Conservation (phyloP, 495 filamentous ascomycete genomes). For the Cetradonia linearis region DNA sequence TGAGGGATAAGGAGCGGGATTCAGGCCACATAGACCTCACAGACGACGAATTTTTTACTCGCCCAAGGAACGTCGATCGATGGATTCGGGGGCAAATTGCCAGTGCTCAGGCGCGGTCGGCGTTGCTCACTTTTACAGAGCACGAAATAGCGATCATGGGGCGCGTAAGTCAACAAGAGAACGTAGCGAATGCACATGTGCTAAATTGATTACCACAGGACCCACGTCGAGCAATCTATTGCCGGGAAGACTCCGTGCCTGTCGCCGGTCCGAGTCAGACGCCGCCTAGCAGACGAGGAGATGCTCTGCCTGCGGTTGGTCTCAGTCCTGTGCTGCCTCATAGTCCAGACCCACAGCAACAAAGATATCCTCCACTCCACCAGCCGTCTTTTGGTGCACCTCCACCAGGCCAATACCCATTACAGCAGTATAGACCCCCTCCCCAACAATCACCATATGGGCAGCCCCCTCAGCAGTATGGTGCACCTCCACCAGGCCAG, state of each 20-base stretch:
- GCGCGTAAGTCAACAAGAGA: background rate
- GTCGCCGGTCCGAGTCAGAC: background rate
- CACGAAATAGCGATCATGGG: background rate
- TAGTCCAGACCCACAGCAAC: constrained; percentile 25
- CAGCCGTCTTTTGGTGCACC: constrained; percentile 30
- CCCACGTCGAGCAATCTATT: rapidly evolving
- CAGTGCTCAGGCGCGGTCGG: background rate
- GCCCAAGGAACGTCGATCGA: background rate
- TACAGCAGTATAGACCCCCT: constrained; percentile 27
- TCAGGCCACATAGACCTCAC: background rate
- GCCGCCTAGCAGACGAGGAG: background rate
- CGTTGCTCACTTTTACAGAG: background rate
- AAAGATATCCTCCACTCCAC: constrained; percentile 30
- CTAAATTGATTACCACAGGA: background rate
- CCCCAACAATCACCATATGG: constrained; percentile 23
- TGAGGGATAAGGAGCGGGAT: background rate
- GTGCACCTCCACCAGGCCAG: constrained; percentile 18
- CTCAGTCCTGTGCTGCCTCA: background rate
- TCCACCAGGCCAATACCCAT: constrained; percentile 29
- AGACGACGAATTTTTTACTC: background rate
- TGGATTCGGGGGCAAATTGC: background rate
- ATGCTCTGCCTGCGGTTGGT: background rate
- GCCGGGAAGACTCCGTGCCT: background rate
- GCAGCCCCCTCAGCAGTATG: constrained; percentile 26
- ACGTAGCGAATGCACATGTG: background rate